Evolutionary conservation across 345 rosid species (phyloP), one percentile per base, ranked within the genome.

Genomic region (Combretum micranthum): DNA sequence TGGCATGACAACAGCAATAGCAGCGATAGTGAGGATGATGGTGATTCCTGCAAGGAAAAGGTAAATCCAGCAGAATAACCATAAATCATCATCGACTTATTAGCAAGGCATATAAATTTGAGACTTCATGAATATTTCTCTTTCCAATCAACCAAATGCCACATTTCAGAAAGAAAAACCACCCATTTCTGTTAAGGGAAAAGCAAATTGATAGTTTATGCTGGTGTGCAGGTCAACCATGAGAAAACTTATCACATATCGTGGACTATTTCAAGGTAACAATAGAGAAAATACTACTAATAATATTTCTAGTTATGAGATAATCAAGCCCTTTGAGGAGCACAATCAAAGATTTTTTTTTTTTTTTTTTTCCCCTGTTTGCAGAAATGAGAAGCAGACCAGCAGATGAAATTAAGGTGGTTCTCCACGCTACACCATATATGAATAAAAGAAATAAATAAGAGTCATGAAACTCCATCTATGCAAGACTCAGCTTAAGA

Each of bases 11-110:
- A 21, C 44, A 45, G 66, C 66, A 63, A 47, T 52, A 54, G 58
- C 57, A 61, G 65, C 25, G 59, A 54, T 20, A 63, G 60, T 19
- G 66, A 62, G 21, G 46, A 47, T 32, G 60, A 63, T n/a, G 45
- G 32, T 37, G 60, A 63, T 32, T n/a, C 45, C 50, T 54, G 53
- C 17, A 47, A 32, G 39, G 39, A 32, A 32, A 32, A 32, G 32
- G 17, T 55, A 26, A 51, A 42, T 51, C 51, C 21, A 13, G 22
- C 25, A 53, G 53, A 52, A 53, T 37, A 53, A 53, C 59, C 42
- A 20, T 26, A 4, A 32, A 17, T 20, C 45, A 54, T 54, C 57
- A 37, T 54, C 57, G 5, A 32, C 57, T 15, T 53, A 42, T 53
- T 53, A 32, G 13, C 20, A 42, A 53, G 44, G 44, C 57, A 32